Conservation (phyloP, 257 asterid genomes). For the Ehretia macrophylla region DNA sequence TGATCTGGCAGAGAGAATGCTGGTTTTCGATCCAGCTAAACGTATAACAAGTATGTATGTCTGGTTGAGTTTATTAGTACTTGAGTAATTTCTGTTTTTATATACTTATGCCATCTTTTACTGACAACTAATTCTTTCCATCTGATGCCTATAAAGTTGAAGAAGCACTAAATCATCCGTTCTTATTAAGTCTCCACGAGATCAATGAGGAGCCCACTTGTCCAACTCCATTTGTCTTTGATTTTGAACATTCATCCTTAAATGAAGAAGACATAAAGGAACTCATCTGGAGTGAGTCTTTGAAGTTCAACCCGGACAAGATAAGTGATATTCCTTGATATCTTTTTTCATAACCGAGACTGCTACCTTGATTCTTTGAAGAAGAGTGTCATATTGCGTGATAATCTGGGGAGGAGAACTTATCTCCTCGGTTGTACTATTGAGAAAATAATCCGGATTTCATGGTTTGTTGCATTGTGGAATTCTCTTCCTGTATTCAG, state of each 20-base stretch:
- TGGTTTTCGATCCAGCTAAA: constrained; percentile 79
- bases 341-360: neutral
- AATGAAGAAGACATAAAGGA: constrained; percentile 85
- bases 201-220: constrained; percentile 86
- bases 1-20: constrained; percentile 79
- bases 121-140: constrained; percentile 12
- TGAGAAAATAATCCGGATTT: no score
- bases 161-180: constrained; percentile 83
- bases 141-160: constrained; percentile 43
- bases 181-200: constrained; percentile 74
- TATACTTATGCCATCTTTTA: neutral
- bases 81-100: no score
- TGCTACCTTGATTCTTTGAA: no score
- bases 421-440: no score
- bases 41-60: constrained; percentile 63
- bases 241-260: constrained; percentile 71
- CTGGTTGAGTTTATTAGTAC: neutral
- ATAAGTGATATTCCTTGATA: neutral
- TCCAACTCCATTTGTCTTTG: constrained; percentile 65
- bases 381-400: no score
- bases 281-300: constrained; percentile 76
- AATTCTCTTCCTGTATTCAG: no score
- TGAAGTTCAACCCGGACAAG: constrained; percentile 64
- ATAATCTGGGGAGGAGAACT: no score
- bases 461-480: no score